Evolutionary conservation across 768 basidiomycete species (phyloP), one percentile per base, ranked within the genome.

Genomic region (Agaricus blazei): DNA sequence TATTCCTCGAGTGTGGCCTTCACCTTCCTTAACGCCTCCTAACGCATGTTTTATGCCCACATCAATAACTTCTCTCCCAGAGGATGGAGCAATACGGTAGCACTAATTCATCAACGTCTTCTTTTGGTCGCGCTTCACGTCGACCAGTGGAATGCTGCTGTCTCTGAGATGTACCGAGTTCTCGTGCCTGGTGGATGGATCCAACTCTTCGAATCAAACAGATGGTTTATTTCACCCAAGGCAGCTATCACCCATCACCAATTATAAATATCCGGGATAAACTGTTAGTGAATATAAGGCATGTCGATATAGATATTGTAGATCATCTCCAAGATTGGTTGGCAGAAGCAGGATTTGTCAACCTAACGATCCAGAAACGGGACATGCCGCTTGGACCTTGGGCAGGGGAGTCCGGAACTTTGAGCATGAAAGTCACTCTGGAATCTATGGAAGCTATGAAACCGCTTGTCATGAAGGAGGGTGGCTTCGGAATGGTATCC

Each of bases 1-100:
- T 44, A 48, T 56, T 36, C 47, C 59, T 3, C 58, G 61, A 26
- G 57, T 61, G 29, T 65, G 64, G 47, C 64, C 65, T 6, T 40
- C 41, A 26, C 47, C 50, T 28, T 34, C 24, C 1, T 12, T 23
- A n/a, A 37, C 29, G 9, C 53, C 53, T 3, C 27, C 15, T n/a
- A 56, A 43, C 26, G 26, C 47, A 15, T 28, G n/a, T 8, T 47
- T 42, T 45, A 27, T 19, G n/a, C 23, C 23, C 24, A 3, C 9
- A 6, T 54, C 53, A 34, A 54, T 47, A 44, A 54, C 53, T 7
- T 34, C 15, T 19, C 34, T 54, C n/a, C 47, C 47, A 5, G 44
- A 26, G 38, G 26, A 14, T 45, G 53, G 44, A 37, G 29, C 19
- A 31, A 15, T 24, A 46, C 44, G 5, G 23, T 48, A 28, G 31